Evolutionary conservation across 495 filamentous ascomycete species (phyloP), one percentile per base, ranked within the genome.

Genomic region (Penicillium longicatenatum): DNA sequence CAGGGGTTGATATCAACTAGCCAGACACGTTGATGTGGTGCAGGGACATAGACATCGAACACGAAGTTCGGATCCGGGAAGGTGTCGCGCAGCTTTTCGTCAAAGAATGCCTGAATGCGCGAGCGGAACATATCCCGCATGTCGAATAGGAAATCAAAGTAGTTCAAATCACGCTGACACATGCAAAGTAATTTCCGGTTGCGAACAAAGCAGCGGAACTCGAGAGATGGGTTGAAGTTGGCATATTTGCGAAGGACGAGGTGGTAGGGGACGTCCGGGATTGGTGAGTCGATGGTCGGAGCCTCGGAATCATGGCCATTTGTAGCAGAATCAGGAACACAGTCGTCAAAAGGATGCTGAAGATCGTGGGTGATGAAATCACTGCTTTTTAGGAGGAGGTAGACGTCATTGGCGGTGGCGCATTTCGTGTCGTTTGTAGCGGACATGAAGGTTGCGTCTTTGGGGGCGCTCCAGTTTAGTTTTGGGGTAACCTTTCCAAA

Each of bases 1-100:
- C 94, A 99, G 0, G 94, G 91, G 61, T 99, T 98, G 51, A 99
- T 86, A 69, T 99, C 94, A 33, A 98, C 86, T 24, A 99, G 75
- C 78, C 93, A 88, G 0, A 95, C 91, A 20, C 86, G 77, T 61
- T 87, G 81, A 54, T 89, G 83, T 5, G 89, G 88, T 46, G 88
- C 85, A 4, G 91, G 93, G 11, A 98, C 79, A 62, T 97, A 98
- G 21, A 84, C 89, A 70, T 99, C 94, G 60, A 99, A 97, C 0
- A 86, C 84, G 56, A 94, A 98, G 69, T 84, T 86, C 6, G 81
- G 76, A 63, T 97, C 95, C 0, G 88, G 88, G 70, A 98, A 98
- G 0, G 83, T 89, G 51, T 84, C 74, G n/a, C 83, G 78, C 44
- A 97, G 70, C 47, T 83, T 84, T 37, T 79, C 71, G 14, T 88